Evolutionary conservation across 345 rosid genomes (phyloP).

Genomic region (Pugionium cornutum): DNA sequence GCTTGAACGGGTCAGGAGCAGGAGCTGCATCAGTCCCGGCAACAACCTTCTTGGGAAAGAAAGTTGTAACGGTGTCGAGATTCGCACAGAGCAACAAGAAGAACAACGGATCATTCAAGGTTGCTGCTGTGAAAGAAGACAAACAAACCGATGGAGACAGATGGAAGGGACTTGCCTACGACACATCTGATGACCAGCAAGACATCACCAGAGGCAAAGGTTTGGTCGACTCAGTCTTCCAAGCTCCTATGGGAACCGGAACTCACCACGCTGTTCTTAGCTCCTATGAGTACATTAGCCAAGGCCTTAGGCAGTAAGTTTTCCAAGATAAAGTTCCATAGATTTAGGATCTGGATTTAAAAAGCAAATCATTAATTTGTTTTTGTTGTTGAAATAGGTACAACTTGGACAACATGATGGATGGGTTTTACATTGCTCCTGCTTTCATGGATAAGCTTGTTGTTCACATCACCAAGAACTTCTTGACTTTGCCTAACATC

Average conservation of each 20-base stretch:
- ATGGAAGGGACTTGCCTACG: slow-evolving; percentile 75
- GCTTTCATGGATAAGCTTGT: slow-evolving; percentile 98
- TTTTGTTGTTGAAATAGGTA: slow-evolving; percentile 45
- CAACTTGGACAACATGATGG: slow-evolving; percentile 78
- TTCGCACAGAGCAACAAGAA: slow-evolving; percentile 42
- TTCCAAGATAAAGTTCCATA: neutral
- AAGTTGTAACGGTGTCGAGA: slow-evolving; percentile 48
- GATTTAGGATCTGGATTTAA: neutral
- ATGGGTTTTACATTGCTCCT: slow-evolving; percentile 90
- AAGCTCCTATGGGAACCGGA: slow-evolving; percentile 74
- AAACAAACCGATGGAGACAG: slow-evolving; percentile 70
- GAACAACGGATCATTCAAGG: slow-evolving; percentile 50
- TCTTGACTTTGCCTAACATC: slow-evolving; percentile 85
- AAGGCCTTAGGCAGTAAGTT: slow-evolving; percentile 73
- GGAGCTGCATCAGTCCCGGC: slow-evolving; percentile 59
- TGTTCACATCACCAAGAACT: slow-evolving; percentile 96
- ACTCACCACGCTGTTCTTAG: slow-evolving; percentile 83
- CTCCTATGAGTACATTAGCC: slow-evolving; percentile 84
- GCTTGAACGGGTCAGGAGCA: slow-evolving; percentile 69
- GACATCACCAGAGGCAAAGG: slow-evolving; percentile 95
- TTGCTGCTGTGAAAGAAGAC: slow-evolving; percentile 55
- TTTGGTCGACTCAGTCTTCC: slow-evolving; percentile 89
- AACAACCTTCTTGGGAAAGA: slow-evolving; percentile 80
- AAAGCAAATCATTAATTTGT: neutral
- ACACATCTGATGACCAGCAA: slow-evolving; percentile 87